Evolutionary conservation across 192 early-diverging fungal genomes (phyloP).

Genomic region (Coemansia sp.): DNA sequence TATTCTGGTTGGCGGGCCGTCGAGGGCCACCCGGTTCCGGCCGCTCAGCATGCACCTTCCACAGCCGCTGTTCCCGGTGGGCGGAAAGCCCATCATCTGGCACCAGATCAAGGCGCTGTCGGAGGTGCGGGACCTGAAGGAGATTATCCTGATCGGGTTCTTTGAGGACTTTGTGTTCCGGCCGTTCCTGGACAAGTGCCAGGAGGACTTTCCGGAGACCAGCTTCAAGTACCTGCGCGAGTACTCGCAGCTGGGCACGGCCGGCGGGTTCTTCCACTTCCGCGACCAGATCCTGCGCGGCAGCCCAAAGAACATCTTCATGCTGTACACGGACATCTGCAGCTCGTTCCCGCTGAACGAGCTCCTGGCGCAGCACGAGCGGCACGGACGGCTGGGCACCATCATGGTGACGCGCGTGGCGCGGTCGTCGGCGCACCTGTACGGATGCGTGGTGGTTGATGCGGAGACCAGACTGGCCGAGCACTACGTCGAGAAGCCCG

Average conservation of each 20-base stretch:
- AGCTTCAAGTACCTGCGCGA: conserved; percentile 95
- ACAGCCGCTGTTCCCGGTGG: conserved; percentile 98
- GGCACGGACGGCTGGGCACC: conserved; percentile 80
- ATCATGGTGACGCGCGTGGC: conserved; percentile 87
- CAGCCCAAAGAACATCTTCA: conserved; percentile 88
- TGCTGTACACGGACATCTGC: conserved; percentile 96
- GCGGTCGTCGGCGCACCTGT: conserved; percentile 78
- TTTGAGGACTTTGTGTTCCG: conserved; percentile 95
- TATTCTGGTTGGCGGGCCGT: conserved; percentile 97
- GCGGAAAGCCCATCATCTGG: conserved; percentile 92
- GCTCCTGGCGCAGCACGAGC: conserved; percentile 82
- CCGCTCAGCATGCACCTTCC: conserved; percentile 94
- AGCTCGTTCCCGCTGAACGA: conserved; percentile 88
- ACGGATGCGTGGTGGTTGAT: conserved; percentile 92
- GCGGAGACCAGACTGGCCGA: conserved; percentile 84
- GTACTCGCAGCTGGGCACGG: conserved; percentile 95
- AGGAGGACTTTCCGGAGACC: conserved; percentile 83
- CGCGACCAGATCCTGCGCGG: conserved; percentile 95
- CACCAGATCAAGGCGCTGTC: conserved; percentile 95
- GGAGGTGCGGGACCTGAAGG: conserved; percentile 82
- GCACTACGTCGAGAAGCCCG: conserved; percentile 99
- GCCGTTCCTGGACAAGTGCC: conserved; percentile 81
- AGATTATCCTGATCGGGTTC: conserved; percentile 95
- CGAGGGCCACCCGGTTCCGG: conserved; percentile 95
- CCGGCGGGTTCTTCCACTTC: conserved; percentile 98